Evolutionary conservation across 2,329 filamentous ascomycete genomes (phyloP).

Genomic region (Lachnellula willkommii): DNA sequence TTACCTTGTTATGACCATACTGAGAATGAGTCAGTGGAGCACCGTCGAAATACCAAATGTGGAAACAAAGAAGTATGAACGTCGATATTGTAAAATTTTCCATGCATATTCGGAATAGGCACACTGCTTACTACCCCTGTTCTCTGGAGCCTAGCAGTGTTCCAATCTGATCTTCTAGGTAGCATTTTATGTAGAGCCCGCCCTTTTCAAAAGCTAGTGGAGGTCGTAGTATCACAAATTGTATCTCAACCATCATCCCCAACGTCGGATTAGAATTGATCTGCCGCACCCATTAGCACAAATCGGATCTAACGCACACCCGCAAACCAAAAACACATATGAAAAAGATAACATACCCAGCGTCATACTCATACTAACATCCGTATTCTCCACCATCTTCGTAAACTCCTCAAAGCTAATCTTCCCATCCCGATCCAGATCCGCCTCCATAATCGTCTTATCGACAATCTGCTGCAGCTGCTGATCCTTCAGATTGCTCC

Average conservation of each 20-base stretch:
- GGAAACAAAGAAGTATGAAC: too few species aligned
- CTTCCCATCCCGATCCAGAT: constrained; percentile 91
- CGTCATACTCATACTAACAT: constrained; percentile 71
- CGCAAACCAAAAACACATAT: neutral
- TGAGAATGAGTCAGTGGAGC: too few species aligned
- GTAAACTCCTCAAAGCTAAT: constrained; percentile 99
- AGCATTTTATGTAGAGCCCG: neutral
- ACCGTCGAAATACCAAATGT: too few species aligned
- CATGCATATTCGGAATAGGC: too few species aligned
- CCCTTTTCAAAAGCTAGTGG: neutral
- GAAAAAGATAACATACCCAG: constrained; percentile 47
- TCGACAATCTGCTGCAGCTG: constrained; percentile 99
- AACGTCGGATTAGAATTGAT: constrained; percentile 24
- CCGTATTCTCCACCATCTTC: constrained; percentile 96
- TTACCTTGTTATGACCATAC: too few species aligned
- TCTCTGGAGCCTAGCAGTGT: neutral
- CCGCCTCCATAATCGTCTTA: constrained; percentile 99
- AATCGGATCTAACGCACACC: too few species aligned
- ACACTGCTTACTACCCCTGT: neutral
- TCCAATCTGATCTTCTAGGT: neutral
- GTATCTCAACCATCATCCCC: neutral
- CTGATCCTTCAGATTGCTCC: constrained; percentile 97
- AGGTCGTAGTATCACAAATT: constrained; percentile 1
- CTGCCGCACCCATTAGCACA: constrained; percentile 6
- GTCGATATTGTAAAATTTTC: too few species aligned